These are phyloP conservation scores for Phytophthora vignae DNA, from an alignment of 352 stramenopile genomes.

Conservation along the genomic window DNA sequence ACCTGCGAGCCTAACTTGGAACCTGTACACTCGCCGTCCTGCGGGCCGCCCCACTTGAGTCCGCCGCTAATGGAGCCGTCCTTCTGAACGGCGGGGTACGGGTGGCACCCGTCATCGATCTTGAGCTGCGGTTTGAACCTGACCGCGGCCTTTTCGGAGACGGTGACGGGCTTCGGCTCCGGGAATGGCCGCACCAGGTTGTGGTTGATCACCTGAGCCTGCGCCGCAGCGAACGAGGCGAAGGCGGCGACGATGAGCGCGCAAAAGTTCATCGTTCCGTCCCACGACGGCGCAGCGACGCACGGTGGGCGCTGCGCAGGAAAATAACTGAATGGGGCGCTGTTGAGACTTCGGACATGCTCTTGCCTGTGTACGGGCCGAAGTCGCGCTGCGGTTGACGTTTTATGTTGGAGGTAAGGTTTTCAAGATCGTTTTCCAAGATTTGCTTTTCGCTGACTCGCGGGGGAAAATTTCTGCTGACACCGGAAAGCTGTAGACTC, in stretches of 20 bases:
- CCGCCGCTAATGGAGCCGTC: constrained; percentile 31
- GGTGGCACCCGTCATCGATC: constrained; percentile 33
- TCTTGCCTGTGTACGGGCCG: background rate
- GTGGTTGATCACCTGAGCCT: constrained; percentile 32
- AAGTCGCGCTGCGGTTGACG: constrained; percentile 2
- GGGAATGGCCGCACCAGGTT: constrained; percentile 32
- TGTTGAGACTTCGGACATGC: background rate
- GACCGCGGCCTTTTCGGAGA: constrained; percentile 22
- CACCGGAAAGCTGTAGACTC: too few relatives aligned
- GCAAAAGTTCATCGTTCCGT: constrained; percentile 20
- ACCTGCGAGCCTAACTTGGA: constrained; percentile 37
- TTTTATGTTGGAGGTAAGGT: constrained; percentile 30
- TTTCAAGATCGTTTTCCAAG: constrained; percentile 12
- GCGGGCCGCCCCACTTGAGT: constrained; percentile 33
- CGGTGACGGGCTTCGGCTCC: constrained; percentile 30
- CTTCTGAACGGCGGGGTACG: constrained; percentile 35
- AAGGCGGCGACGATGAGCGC: constrained; percentile 12
- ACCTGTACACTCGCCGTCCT: constrained; percentile 34
- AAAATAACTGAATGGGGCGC: constrained; percentile 15
- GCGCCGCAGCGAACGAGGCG: constrained; percentile 15
- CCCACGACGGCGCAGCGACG: background rate
- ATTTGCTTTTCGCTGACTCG: constrained; percentile 26
- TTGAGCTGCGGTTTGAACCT: constrained; percentile 38
- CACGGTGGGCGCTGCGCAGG: background rate
- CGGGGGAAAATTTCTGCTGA: too few relatives aligned